Evolutionary conservation across 164 flowering plant species (phyloP).

Genomic region (Litsea cubeba): DNA sequence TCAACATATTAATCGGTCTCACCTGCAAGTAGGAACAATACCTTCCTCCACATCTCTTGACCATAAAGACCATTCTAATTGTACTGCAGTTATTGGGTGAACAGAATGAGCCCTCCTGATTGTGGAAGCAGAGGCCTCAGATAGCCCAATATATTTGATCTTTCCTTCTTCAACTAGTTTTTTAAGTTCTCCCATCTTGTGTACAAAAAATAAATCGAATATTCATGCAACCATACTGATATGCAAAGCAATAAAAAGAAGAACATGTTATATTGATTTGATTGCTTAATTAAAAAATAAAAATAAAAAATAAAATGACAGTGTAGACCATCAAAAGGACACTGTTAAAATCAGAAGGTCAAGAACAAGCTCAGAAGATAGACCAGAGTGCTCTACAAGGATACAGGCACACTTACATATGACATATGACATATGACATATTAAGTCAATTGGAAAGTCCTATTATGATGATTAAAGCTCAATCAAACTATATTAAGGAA

Average conservation of each 20-base stretch:
- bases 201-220: not conserved
- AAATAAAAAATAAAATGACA: too few relatives aligned
- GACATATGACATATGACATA: too few relatives aligned
- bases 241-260: not conserved
- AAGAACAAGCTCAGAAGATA: not conserved
- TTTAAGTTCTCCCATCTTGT: conserved; percentile 20
- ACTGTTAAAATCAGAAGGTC: not conserved
- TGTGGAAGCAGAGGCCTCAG: conserved; percentile 24
- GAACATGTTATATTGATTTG: not conserved
- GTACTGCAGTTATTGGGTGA: conserved; percentile 27
- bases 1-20: not conserved
- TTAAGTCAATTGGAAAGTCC: too few relatives aligned
- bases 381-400: too few relatives aligned
- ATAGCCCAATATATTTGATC: conserved; percentile 22
- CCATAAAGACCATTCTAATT: conserved; percentile 23
- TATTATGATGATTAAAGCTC: too few relatives aligned
- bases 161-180: conserved; percentile 26
- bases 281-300: not conserved
- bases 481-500: too few relatives aligned
- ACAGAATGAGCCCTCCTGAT: conserved; percentile 27
- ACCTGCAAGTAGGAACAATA: conserved; percentile 26
- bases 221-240: not conserved
- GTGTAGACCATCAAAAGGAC: not conserved
- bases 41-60: conserved; percentile 12
- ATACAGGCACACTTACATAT: too few relatives aligned